These are phyloP conservation scores for Alternaria gansuensis DNA, from an alignment of 2,329 filamentous ascomycete genomes.

Conservation along the genomic window DNA sequence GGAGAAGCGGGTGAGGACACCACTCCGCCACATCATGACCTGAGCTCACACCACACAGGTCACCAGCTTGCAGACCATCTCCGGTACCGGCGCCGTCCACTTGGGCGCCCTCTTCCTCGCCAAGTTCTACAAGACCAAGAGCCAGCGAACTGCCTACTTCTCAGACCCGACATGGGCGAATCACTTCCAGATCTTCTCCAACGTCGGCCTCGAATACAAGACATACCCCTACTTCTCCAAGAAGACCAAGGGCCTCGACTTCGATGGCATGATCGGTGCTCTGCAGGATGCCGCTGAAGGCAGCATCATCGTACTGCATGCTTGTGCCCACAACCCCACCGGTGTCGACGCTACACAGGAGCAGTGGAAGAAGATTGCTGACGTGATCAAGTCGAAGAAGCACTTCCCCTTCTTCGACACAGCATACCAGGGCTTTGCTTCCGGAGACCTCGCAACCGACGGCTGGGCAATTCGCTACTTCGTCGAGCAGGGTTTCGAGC, in stretches of 20 bases:
- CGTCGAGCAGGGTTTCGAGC: conserved; percentile 84
- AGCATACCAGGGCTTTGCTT: conserved; percentile 97
- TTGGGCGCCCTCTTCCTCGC: conserved; percentile 91
- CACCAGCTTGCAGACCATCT: conserved; percentile 90
- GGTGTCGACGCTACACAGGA: conserved; percentile 93
- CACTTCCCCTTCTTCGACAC: conserved; percentile 99
- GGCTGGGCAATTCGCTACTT: conserved; percentile 96
- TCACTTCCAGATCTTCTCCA: conserved; percentile 97
- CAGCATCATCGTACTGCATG: conserved; percentile 90
- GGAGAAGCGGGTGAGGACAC: conserved; percentile 74
- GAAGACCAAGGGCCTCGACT: conserved; percentile 88
- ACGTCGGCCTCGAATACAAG: conserved; percentile 79
- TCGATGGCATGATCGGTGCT: conserved; percentile 82
- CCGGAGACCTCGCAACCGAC: conserved; percentile 84
- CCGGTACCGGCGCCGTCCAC: conserved; percentile 94
- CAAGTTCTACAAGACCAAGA: conserved; percentile 78
- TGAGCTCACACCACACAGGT: conserved; percentile 57
- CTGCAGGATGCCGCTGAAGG: conserved; percentile 75
- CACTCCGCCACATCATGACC: conserved; percentile 33
- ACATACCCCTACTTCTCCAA: conserved; percentile 95
- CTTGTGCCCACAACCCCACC: conserved; percentile 97
- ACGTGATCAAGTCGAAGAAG: conserved; percentile 75
- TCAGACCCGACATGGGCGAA: conserved; percentile 98
- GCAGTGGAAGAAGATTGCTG: conserved; percentile 92
- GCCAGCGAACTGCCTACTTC: conserved; percentile 81